Evolutionary conservation across 2,329 filamentous ascomycete genomes (phyloP).

Genomic region (Drechslera avenae): DNA sequence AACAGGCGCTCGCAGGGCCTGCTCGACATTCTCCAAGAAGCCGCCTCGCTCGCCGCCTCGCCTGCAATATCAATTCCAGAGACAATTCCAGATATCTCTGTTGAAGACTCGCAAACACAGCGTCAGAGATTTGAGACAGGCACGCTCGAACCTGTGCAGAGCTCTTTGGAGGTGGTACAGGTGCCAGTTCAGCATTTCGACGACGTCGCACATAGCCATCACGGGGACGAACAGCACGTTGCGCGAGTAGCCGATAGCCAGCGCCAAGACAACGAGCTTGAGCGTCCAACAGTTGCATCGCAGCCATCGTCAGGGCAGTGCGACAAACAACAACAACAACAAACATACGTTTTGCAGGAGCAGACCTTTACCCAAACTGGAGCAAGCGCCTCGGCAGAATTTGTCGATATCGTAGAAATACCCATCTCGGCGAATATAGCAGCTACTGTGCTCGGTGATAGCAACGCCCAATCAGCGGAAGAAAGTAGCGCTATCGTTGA

Average conservation of each 20-base stretch:
- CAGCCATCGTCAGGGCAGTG: not conserved
- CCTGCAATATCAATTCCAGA: slow-evolving; percentile 35
- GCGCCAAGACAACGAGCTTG: not conserved
- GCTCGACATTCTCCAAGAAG: slow-evolving; percentile 20
- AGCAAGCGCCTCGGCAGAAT: not conserved
- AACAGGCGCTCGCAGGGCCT: slow-evolving; percentile 18
- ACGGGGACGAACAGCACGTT: not conserved
- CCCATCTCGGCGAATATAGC: not conserved
- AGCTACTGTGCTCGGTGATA: not conserved
- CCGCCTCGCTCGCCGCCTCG: slow-evolving; percentile 16
- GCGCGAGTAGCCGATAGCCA: not conserved
- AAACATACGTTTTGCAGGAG: not conserved
- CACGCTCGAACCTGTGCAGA: slow-evolving; percentile 8
- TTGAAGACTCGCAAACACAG: slow-evolving; percentile 24
- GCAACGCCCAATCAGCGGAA: not conserved
- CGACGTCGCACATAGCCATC: not conserved
- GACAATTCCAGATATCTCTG: slow-evolving; percentile 29
- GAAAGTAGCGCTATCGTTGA: not conserved
- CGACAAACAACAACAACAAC: not conserved
- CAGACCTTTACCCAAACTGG: not conserved
- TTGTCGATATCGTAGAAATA: not conserved
- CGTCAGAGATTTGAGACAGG: slow-evolving; percentile 4
- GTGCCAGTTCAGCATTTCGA: not conserved
- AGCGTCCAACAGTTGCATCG: not conserved
- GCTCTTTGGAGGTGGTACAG: slow-evolving; percentile 4